Conservation (phyloP, 305 asterid species). For the Fraxinus paxiana region DNA sequence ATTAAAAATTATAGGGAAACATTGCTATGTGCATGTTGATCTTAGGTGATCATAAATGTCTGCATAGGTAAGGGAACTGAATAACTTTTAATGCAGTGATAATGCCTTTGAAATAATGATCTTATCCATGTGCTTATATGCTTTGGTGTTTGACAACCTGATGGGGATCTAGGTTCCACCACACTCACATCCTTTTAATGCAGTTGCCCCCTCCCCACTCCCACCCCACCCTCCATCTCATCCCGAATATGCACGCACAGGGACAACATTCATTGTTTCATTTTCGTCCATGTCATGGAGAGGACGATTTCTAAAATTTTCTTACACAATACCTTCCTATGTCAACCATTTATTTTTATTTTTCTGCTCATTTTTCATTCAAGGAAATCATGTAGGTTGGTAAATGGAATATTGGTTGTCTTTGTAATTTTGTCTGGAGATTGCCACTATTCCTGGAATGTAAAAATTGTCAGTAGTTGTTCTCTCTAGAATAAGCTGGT, state of each 20-base stretch:
- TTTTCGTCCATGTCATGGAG: not conserved
- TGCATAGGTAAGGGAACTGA: not conserved
- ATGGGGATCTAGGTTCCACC: not conserved
- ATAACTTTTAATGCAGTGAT: not conserved
- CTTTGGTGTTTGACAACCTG: not conserved
- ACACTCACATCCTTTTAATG: not conserved
- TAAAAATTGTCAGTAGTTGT: not conserved
- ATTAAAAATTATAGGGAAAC: conserved; percentile 3
- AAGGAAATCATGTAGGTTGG: not conserved
- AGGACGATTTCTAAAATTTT: not conserved
- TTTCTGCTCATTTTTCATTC: not conserved
- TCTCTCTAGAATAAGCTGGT: not conserved
- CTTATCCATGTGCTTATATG: not conserved
- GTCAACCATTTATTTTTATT: not conserved
- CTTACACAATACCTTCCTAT: not conserved
- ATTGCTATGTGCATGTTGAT: not conserved
- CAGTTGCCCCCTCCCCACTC: not conserved
- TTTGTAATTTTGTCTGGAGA: not conserved
- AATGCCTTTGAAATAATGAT: not conserved
- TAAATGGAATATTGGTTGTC: not conserved
- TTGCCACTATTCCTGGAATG: not conserved
- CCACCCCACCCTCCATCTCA: not conserved
- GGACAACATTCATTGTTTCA: not conserved
- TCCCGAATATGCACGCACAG: not conserved
- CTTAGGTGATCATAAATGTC: not conserved